Percentiles rank a stretch among this genome's conserved stretches.
phyloP scores from a whole-genome alignment of 768 basidiomycete species.

The Suillus subaureus region DNA sequence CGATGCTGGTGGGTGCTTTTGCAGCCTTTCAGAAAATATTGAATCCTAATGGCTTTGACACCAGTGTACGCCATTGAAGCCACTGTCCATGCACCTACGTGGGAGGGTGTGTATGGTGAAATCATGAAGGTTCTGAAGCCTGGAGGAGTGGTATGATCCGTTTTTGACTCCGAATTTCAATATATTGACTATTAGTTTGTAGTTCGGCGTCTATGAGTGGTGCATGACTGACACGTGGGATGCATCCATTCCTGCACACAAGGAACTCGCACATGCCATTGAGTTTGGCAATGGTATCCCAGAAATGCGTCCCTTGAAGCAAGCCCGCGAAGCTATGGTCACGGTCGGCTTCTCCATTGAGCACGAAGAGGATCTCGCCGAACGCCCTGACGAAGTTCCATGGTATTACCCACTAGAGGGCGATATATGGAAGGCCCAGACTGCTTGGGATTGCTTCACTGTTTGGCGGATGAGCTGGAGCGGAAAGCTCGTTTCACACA shows the following conservation, averaged over 20 bases:
- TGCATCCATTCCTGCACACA: slow-evolving; percentile 82
- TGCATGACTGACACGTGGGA: slow-evolving; percentile 97
- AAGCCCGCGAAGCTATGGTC: slow-evolving; percentile 75
- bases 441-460: slow-evolving; percentile 86
- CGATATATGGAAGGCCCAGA: slow-evolving; percentile 90
- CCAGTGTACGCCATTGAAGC: slow-evolving; percentile 97
- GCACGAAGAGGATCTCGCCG: slow-evolving; percentile 94
- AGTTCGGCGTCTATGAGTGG: slow-evolving; percentile 99
- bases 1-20: slow-evolving; percentile 75
- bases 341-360: slow-evolving; percentile 85
- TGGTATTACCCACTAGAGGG: slow-evolving; percentile 99
- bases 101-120: slow-evolving; percentile 94
- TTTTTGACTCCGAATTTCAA: not conserved
- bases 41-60: slow-evolving; percentile 12
- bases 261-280: slow-evolving; percentile 86
- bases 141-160: slow-evolving; percentile 81
- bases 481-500: slow-evolving; percentile 84
- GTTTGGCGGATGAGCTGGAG: slow-evolving; percentile 91
- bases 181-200: slow-evolving; percentile 9
- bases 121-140: slow-evolving; percentile 95
- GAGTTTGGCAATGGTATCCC: slow-evolving; percentile 97
- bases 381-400: slow-evolving; percentile 69
- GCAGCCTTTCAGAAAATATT: not conserved
- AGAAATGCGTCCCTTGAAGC: slow-evolving; percentile 83
- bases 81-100: slow-evolving; percentile 93